Evolutionary conservation across 139 green algal genomes (phyloP), one percentile per base, ranked within the genome.

Genomic region (Chlorella vulgaris): DNA sequence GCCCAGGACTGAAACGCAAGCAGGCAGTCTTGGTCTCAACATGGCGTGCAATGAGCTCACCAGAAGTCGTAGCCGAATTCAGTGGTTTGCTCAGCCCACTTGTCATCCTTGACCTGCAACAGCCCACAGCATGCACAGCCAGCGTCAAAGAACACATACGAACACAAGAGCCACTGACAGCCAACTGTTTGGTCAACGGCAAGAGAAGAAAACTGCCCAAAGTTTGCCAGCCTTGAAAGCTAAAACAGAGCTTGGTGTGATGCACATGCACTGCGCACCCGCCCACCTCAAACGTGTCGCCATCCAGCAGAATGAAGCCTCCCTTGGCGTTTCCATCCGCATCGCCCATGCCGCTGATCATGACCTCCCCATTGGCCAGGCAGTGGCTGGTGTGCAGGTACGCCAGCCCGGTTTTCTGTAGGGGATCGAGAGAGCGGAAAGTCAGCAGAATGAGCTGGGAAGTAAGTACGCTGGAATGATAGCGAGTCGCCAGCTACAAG

Each of bases 11-110:
- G n/a, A n/a, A n/a, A n/a, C n/a, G 10, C 35, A 70, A 21, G 33
- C 36, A 19, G 10, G 33, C n/a, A 70, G 31, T n/a, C 10, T 21
- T 39, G n/a, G 29, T 10, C 47, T 58, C 13, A 10, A 58, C 47
- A 10, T 15, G 15, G 13, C 13, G 10, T 10, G 15, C 15, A 58
- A 15, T 10, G 47, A 10, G 10, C 18, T 60, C 31, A 86, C 89
- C 91, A 97, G 76, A 93, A 97, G 82, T 96, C 93, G 70, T 96
- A 96, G 28, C 93, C 93, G 67, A 85, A 96, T 21, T 84, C 60
- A 1, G 86, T 89, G 19, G 77, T 85, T 35, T 91, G 63, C 10
- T 81, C 62, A 1, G 60, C 78, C 93, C 93, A 96, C n/a, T 62
- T 86, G 42, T 89, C 85, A 50, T 89, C 89, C 86, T 94, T 95